A percentile compares a stretch with the other conserved stretches of the same genome.
Evolutionary conservation across 2,329 filamentous ascomycete species (phyloP).

Genomic region (Albophoma yamanashiensis): DNA sequence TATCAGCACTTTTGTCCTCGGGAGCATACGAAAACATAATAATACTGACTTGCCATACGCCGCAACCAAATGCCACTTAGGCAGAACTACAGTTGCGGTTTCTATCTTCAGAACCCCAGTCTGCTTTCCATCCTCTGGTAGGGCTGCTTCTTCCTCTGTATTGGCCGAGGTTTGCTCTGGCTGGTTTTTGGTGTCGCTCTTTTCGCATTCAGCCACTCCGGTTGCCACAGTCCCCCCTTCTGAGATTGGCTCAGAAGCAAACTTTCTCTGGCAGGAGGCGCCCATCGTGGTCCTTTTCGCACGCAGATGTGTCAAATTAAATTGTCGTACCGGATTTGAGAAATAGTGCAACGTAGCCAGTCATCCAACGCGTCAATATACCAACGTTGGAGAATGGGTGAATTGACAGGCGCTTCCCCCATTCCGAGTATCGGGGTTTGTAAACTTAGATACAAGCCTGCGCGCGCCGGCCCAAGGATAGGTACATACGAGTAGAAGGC

Average conservation of each 20-base stretch:
- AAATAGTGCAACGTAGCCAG: not conserved
- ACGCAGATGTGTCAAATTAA: not conserved
- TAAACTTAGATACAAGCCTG: too few relatives aligned
- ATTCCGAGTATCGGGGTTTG: not conserved
- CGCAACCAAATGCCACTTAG: conserved; percentile 28
- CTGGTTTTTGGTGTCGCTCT: not conserved
- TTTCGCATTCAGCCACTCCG: not conserved
- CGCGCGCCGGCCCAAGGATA: not conserved
- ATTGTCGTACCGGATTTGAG: not conserved
- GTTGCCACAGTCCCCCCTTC: not conserved
- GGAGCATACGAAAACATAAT: not conserved
- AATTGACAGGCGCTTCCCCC: not conserved
- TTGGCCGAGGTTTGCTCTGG: not conserved
- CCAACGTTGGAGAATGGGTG: not conserved
- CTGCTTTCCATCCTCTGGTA: conserved; percentile 22
- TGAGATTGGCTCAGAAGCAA: not conserved
- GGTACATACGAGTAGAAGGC: not conserved
- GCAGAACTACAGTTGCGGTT: conserved; percentile 24
- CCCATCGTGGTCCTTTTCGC: not conserved
- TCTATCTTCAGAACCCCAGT: conserved; percentile 34
- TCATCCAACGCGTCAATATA: not conserved
- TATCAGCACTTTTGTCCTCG: not conserved
- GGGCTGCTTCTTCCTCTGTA: not conserved
- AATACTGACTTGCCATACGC: conserved; percentile 30
- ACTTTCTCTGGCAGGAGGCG: not conserved